phyloP scores from a whole-genome alignment of 495 filamentous ascomycete genomes.

The Staphylotrichum tortipilum region DNA sequence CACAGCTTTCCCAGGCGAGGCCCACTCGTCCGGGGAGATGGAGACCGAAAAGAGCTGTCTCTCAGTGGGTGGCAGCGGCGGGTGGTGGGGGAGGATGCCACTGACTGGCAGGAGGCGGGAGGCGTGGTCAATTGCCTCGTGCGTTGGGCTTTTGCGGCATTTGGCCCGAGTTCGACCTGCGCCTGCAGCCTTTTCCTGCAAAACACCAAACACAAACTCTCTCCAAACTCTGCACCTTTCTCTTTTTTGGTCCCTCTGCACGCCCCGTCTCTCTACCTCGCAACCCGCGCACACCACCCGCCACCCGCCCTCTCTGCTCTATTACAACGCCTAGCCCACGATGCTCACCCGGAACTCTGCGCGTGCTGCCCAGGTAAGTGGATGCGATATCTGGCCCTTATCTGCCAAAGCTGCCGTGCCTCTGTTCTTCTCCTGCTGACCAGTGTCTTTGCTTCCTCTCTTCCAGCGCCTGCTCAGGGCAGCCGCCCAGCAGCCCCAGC shows the following conservation, averaged over 20 bases:
- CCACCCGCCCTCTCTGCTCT: slow-evolving; percentile 9
- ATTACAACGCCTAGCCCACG: slow-evolving; percentile 30
- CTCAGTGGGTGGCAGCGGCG: slow-evolving; percentile 14
- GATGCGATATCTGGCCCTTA: neutral
- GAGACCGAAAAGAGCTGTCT: slow-evolving; percentile 21
- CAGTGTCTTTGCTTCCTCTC: too few relatives aligned
- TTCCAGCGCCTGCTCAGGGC: slow-evolving; percentile 49
- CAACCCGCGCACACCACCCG: too few relatives aligned
- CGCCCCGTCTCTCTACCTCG: slow-evolving; percentile 8
- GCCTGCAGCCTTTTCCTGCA: too few relatives aligned
- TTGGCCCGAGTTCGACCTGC: too few relatives aligned
- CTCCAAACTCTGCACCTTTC: neutral
- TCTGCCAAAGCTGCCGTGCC: neutral
- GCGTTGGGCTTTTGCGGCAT: slow-evolving; percentile 26
- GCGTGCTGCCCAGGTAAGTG: slow-evolving; percentile 39
- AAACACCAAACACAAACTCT: too few relatives aligned
- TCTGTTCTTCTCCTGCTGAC: slow-evolving; percentile 26
- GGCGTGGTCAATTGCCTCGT: slow-evolving; percentile 2
- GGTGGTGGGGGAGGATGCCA: too few relatives aligned
- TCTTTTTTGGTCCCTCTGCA: slow-evolving; percentile 3
- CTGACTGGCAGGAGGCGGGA: too few relatives aligned
- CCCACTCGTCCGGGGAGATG: slow-evolving; percentile 18
- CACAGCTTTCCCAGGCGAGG: neutral
- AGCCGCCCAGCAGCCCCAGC: slow-evolving; percentile 41
- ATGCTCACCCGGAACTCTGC: slow-evolving; percentile 57